Evolutionary conservation across 495 filamentous ascomycete species (phyloP).

Genomic region (Margaritispora aquatica): DNA sequence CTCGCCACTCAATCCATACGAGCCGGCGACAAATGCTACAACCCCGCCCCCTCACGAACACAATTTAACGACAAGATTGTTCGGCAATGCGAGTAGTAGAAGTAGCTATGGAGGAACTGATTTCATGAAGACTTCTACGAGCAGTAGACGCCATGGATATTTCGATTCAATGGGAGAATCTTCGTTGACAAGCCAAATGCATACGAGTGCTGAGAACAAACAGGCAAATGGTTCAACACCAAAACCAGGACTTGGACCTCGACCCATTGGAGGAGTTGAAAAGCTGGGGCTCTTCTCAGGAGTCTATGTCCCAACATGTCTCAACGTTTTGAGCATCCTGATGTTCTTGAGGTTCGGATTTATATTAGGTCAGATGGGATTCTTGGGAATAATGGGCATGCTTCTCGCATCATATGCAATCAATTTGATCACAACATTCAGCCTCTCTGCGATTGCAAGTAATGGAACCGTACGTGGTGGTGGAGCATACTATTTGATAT

Average conservation of each 20-base stretch:
- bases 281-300: slow-evolving; percentile 73
- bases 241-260: slow-evolving; percentile 34
- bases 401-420: slow-evolving; percentile 67
- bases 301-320: slow-evolving; percentile 78
- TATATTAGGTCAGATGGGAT: slow-evolving; percentile 70
- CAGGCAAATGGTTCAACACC: slow-evolving; percentile 19
- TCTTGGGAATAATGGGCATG: slow-evolving; percentile 71
- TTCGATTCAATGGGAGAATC: slow-evolving; percentile 11
- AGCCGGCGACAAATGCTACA: slow-evolving; percentile 23
- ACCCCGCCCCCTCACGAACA: slow-evolving; percentile 19
- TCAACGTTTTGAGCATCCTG: slow-evolving; percentile 88
- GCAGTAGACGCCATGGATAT: slow-evolving; percentile 9
- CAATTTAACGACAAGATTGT: slow-evolving; percentile 11
- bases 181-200: slow-evolving; percentile 22
- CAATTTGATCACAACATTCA: slow-evolving; percentile 79
- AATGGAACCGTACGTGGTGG: slow-evolving; percentile 87
- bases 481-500: slow-evolving; percentile 86
- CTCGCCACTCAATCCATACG: slow-evolving; percentile 27
- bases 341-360: slow-evolving; percentile 86
- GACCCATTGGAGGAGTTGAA: slow-evolving; percentile 39
- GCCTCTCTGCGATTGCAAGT: slow-evolving; percentile 80
- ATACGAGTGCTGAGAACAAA: slow-evolving; percentile 21
- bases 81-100: slow-evolving; percentile 3
- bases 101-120: slow-evolving; percentile 1
- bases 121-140: slow-evolving; percentile 8